These are phyloP conservation scores for Rhizopogon roseolus DNA, from an alignment of 768 basidiomycete genomes.

Conservation along the genomic window DNA sequence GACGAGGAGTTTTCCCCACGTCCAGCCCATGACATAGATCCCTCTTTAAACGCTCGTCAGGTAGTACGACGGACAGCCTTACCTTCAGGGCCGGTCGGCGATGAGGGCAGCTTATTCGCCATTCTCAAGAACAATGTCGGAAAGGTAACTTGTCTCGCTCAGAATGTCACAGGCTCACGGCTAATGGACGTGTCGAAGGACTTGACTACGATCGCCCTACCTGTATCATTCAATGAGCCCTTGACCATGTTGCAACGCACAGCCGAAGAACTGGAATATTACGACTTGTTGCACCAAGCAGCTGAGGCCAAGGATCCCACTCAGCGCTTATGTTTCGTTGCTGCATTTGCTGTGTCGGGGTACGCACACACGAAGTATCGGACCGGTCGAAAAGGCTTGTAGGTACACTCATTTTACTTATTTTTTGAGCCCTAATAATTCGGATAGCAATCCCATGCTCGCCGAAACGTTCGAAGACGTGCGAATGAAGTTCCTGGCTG, in stretches of 20 bases:
- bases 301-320: constrained; percentile 51
- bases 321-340: constrained; percentile 69
- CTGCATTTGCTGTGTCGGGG: constrained; percentile 80
- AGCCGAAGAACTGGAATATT: constrained; percentile 84
- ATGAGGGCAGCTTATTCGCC: constrained; percentile 79
- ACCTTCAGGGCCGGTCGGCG: constrained; percentile 56
- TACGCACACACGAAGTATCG: constrained; percentile 80
- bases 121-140: constrained; percentile 88
- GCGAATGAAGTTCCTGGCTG: constrained; percentile 78
- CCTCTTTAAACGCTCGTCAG: constrained; percentile 13
- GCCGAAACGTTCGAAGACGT: constrained; percentile 84
- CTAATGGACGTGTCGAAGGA: constrained; percentile 42
- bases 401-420: constrained; percentile 26
- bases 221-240: constrained; percentile 90
- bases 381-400: constrained; percentile 87
- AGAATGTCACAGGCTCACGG: neutral
- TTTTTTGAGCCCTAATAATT: neutral
- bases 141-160: constrained; percentile 45
- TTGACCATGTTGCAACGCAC: constrained; percentile 75
- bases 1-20: constrained; percentile 31
- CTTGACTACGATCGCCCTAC: constrained; percentile 74
- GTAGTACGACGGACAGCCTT: constrained; percentile 50
- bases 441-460: constrained; percentile 77
- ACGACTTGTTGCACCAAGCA: constrained; percentile 63
- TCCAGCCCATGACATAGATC: constrained; percentile 3